A percentile compares a stretch with the other conserved stretches of the same genome.
Evolutionary conservation across 192 early-diverging fungal species (phyloP).

Genomic region (Coemansia sp.): DNA sequence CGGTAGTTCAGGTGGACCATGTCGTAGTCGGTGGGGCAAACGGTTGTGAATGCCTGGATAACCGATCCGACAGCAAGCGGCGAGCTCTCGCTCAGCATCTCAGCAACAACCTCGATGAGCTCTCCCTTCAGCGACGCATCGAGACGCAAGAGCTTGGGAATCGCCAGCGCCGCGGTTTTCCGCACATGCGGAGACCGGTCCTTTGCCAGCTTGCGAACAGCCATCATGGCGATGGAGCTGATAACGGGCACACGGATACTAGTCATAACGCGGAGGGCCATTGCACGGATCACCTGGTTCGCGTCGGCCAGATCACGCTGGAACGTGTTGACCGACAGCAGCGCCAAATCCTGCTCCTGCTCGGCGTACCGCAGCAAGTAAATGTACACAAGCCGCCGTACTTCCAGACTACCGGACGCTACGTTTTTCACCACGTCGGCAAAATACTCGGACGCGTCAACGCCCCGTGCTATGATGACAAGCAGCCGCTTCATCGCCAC

Average conservation of each 20-base stretch:
- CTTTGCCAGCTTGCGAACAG: slow-evolving; percentile 80
- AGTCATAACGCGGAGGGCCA: slow-evolving; percentile 94
- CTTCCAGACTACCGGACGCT: slow-evolving; percentile 81
- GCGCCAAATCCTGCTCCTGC: slow-evolving; percentile 92
- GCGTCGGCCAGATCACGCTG: slow-evolving; percentile 93
- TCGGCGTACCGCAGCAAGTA: slow-evolving; percentile 95
- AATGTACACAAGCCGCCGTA: slow-evolving; percentile 95
- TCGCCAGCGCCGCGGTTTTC: slow-evolving; percentile 87
- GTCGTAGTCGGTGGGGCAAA: slow-evolving; percentile 84
- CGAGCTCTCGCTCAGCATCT: slow-evolving; percentile 79
- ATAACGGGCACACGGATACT: slow-evolving; percentile 92
- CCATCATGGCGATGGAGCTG: slow-evolving; percentile 86
- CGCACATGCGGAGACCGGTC: slow-evolving; percentile 93
- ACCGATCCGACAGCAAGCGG: slow-evolving; percentile 86
- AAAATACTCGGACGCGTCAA: slow-evolving; percentile 88
- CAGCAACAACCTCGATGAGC: slow-evolving; percentile 73
- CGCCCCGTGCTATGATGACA: slow-evolving; percentile 89
- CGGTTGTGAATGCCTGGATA: slow-evolving; percentile 77
- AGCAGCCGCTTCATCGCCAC: slow-evolving; percentile 89
- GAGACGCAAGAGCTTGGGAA: slow-evolving; percentile 77
- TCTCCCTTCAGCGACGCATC: slow-evolving; percentile 75
- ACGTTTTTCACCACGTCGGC: slow-evolving; percentile 98
- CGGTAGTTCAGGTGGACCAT: slow-evolving; percentile 87
- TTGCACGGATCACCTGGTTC: slow-evolving; percentile 91
- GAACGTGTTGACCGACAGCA: slow-evolving; percentile 97